phyloP scores from a whole-genome alignment of 1,284 basidiomycete genomes.

The Peniophora sp. region DNA sequence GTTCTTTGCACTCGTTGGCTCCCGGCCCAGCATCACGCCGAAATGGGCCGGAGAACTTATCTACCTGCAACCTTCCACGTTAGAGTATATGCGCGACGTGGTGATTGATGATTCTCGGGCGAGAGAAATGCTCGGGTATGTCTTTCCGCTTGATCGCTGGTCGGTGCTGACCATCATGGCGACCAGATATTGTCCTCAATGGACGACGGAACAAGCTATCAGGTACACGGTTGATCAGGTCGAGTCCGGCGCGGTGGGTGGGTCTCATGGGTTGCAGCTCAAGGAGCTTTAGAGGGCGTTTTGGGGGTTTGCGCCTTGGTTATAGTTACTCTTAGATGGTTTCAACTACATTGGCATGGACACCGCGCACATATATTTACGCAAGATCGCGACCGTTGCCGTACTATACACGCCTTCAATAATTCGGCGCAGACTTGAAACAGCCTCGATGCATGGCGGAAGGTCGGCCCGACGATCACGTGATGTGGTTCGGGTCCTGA shows the following conservation, averaged over 20 bases:
- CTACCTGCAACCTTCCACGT: conserved; percentile 23
- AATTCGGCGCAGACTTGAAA: no score
- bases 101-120: conserved; percentile 26
- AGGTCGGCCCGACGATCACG: no score
- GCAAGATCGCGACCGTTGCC: no score
- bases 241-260: conserved; percentile 13
- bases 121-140: conserved; percentile 22
- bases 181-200: conserved; percentile 23
- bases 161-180: not conserved
- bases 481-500: no score
- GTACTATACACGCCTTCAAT: no score
- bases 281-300: conserved; percentile 3
- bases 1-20: conserved; percentile 12
- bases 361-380: no score
- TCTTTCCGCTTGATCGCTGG: not conserved
- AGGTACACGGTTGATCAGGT: conserved; percentile 24
- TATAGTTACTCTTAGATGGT: no score
- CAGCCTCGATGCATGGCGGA: no score
- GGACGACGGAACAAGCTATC: conserved; percentile 22
- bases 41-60: conserved; percentile 22
- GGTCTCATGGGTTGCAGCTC: conserved; percentile 10
- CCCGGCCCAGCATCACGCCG: conserved; percentile 18
- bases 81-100: conserved; percentile 22
- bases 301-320: no score
- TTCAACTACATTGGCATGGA: no score